phyloP scores from a whole-genome alignment of 2,329 filamentous ascomycete species.

The Chlorencoelia australis region DNA sequence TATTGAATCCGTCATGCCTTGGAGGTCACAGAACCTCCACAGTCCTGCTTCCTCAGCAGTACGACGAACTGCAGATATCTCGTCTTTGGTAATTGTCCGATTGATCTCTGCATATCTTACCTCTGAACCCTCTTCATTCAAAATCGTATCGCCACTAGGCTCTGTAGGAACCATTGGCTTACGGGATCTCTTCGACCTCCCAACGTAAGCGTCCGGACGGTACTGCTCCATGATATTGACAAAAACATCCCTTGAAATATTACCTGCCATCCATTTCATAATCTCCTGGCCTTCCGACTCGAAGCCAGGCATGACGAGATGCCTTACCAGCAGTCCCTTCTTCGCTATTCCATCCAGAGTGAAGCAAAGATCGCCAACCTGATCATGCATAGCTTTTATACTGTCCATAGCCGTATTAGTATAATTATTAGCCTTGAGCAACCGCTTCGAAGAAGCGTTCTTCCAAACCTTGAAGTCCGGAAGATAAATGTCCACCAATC shows the following conservation, averaged over 20 bases:
- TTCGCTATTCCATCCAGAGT: conserved; percentile 73
- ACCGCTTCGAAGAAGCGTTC: conserved; percentile 50
- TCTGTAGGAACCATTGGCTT: conserved; percentile 25
- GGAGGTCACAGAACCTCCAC: conserved; percentile 66
- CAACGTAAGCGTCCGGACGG: conserved; percentile 69
- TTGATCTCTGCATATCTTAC: conserved; percentile 71
- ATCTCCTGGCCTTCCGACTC: conserved; percentile 65
- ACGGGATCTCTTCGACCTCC: conserved; percentile 46
- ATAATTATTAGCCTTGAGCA: conserved; percentile 74
- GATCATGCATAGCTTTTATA: conserved; percentile 67
- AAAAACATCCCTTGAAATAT: conserved; percentile 66
- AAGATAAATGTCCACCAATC: conserved; percentile 77
- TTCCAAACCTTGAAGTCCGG: conserved; percentile 83
- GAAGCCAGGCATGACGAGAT: conserved; percentile 77
- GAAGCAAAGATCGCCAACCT: conserved; percentile 77
- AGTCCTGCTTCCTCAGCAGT: conserved; percentile 63
- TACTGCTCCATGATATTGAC: conserved; percentile 89
- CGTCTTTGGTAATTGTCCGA: conserved; percentile 52
- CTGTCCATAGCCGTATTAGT: conserved; percentile 62
- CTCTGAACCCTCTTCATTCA: conserved; percentile 29
- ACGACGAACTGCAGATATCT: conserved; percentile 54
- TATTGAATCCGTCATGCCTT: conserved; percentile 20
- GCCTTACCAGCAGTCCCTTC: conserved; percentile 63
- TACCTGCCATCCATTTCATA: conserved; percentile 63
- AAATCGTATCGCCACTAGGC: conserved; percentile 7